Evolutionary conservation across 305 asterid genomes (phyloP).

Genomic region (Solanum aculeatissimum): DNA sequence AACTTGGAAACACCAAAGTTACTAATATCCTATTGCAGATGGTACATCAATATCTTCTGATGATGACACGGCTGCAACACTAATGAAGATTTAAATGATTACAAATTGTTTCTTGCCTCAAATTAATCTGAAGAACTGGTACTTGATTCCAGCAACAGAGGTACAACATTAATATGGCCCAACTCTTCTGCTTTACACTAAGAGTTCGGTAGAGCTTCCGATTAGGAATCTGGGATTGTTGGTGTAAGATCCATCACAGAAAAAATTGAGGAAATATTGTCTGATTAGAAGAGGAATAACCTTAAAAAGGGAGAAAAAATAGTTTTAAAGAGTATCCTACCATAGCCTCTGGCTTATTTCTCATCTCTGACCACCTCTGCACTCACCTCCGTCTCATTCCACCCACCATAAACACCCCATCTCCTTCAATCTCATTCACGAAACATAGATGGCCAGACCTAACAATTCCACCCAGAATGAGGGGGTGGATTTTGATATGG

Average conservation of each 20-base stretch:
- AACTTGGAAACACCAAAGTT: background rate
- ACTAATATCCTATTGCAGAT: background rate
- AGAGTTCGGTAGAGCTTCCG: background rate
- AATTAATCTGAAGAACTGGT: background rate
- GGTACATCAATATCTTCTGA: background rate
- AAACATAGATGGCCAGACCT: background rate
- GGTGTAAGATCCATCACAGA: background rate
- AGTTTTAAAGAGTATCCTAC: background rate
- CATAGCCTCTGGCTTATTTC: background rate
- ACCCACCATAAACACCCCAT: background rate
- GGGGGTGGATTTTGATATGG: background rate
- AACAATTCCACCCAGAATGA: background rate
- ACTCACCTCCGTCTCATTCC: background rate
- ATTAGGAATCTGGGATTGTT: background rate
- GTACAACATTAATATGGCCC: background rate
- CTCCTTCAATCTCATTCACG: background rate
- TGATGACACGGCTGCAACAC: background rate
- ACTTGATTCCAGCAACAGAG: background rate
- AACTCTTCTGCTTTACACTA: background rate
- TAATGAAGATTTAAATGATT: background rate
- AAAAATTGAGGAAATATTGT: background rate
- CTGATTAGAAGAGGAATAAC: background rate
- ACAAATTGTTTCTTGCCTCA: background rate
- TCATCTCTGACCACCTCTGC: background rate
- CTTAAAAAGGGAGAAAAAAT: background rate